Conservation (phyloP, 1,284 basidiomycete species). For the Microbotryomycetes sp. region DNA sequence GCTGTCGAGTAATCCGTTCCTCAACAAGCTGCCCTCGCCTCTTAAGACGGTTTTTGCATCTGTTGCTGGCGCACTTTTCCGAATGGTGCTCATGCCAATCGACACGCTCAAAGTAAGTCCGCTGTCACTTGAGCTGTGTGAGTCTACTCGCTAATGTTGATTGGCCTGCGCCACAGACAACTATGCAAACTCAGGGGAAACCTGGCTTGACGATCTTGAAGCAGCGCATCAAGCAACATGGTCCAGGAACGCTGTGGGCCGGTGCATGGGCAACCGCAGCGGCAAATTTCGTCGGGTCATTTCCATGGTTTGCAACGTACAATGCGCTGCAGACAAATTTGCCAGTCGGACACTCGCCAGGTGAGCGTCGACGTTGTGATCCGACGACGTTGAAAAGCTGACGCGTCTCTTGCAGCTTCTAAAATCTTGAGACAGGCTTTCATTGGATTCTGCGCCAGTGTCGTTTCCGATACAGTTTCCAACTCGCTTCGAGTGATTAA, state of each 20-base stretch:
- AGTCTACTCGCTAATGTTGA: not conserved
- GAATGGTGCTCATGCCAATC: constrained; percentile 76
- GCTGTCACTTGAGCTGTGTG: not conserved
- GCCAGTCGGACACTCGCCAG: constrained; percentile 50
- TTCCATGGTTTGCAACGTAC: constrained; percentile 57
- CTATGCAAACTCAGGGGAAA: constrained; percentile 76
- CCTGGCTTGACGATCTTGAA: constrained; percentile 52
- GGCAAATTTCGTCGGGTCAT: constrained; percentile 85
- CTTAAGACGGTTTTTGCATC: constrained; percentile 50
- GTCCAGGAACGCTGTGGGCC: constrained; percentile 64
- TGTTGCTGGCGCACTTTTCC: constrained; percentile 55
- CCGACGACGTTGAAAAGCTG: constrained; percentile 51
- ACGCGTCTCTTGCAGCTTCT: constrained; percentile 16
- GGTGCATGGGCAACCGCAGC: constrained; percentile 80
- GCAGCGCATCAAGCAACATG: constrained; percentile 62
- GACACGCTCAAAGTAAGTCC: constrained; percentile 62
- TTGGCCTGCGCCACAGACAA: constrained; percentile 49
- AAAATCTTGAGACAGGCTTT: constrained; percentile 57
- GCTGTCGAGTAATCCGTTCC: constrained; percentile 59
- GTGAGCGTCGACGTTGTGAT: not conserved
- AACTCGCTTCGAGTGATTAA: constrained; percentile 86
- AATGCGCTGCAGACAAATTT: constrained; percentile 63
- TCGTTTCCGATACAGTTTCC: constrained; percentile 70
- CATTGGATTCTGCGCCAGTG: constrained; percentile 75
- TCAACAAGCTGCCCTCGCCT: constrained; percentile 55